Evolutionary conservation across 257 asterid species (phyloP), one percentile per base, ranked within the genome.

Genomic region (Handroanthus guayacan): DNA sequence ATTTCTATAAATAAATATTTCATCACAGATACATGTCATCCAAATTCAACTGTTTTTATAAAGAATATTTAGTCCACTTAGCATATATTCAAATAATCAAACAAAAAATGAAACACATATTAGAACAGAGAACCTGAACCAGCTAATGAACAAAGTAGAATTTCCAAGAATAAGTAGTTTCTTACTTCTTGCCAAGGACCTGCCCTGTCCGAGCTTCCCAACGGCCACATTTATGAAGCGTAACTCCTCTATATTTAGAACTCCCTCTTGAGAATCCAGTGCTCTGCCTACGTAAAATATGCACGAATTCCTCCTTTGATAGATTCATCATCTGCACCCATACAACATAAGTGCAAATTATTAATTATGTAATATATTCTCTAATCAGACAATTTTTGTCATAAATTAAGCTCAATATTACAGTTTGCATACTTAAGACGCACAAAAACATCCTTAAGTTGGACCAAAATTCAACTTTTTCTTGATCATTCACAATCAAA

Each of bases 201-300:
- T 88, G 93, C 54, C 93, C 93, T 88, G 81, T 86, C 45, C 86
- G 82, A 75, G 93, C 89, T 60, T 86, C 93, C 93, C 93, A 88
- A 63, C 91, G 83, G 36, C 93, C 93, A 51, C 93, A 88, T 65
- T 88, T 88, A 71, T 88, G 91, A 54, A 86, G 84, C 0, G 91
- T 84, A 0, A 88, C 93, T 50, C 93, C 91, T 82, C 93, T 75
- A 80, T 79, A 88, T 65, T 84, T 88, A 1, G 93, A 88, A 76
- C 83, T 88, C 39, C 91, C 89, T 52, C 91, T 81, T 11, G 94
- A 83, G 77, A 85, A 87, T 34, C 90, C 91, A 10, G 81, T 85
- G 84, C 94, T 87, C 48, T 87, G 90, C 36, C 94, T 78, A 12
- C 94, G 87, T 10, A 89, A 51, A 47, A 67, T 77, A 18, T 85